These are phyloP conservation scores for Chrysanthemum lavandulifolium DNA, from an alignment of 129 eudicot species.

Conservation along the genomic window DNA sequence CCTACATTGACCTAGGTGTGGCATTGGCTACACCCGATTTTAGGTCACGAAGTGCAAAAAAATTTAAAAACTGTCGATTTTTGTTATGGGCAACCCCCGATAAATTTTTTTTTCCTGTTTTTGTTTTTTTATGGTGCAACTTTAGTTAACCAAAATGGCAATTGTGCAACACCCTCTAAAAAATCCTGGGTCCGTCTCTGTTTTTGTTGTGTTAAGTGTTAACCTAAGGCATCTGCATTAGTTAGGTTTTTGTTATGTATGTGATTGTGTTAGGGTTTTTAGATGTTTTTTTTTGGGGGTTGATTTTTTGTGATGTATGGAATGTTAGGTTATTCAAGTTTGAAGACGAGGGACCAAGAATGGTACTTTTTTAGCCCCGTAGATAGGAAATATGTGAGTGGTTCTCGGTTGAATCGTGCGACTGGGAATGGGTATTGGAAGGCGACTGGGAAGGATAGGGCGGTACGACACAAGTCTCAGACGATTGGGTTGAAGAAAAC, in stretches of 20 bases:
- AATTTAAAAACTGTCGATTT: too few species aligned
- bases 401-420: slow-evolving; percentile 79
- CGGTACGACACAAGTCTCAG: slow-evolving; percentile 57
- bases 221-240: too few species aligned
- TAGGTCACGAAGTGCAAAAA: too few species aligned
- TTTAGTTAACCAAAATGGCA: too few species aligned
- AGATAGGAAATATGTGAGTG: slow-evolving; percentile 72
- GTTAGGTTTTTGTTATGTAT: background rate
- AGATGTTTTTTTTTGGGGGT: background rate
- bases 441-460: slow-evolving; percentile 78
- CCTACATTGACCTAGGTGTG: too few species aligned
- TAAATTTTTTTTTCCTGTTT: too few species aligned
- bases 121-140: too few species aligned
- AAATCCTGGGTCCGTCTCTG: too few species aligned
- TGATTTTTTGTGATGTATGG: background rate
- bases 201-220: background rate
- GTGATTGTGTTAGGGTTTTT: background rate
- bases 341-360: slow-evolving; percentile 74
- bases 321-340: slow-evolving; percentile 53
- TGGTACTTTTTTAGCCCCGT: slow-evolving; percentile 88
- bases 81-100: too few species aligned
- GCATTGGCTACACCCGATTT: too few species aligned
- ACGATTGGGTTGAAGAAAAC: slow-evolving; percentile 85
- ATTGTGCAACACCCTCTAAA: too few species aligned
- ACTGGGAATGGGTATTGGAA: slow-evolving; percentile 82